These are phyloP conservation scores for Mortierella sp. DNA, from an alignment of 371 early-diverging fungal genomes.

Conservation along the genomic window DNA sequence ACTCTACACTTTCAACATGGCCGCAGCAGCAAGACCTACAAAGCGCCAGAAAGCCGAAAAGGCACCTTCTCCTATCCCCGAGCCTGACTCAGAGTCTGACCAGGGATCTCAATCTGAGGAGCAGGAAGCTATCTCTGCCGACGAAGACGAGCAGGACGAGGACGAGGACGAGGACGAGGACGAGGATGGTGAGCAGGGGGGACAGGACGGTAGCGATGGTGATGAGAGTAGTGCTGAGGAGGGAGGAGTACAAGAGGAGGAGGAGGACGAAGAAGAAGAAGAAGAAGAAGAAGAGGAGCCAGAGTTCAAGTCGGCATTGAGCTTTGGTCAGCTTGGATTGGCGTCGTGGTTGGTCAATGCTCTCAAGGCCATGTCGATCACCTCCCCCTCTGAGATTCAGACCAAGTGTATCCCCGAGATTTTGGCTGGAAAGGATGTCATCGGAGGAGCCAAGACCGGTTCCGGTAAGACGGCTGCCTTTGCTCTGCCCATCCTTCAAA, in stretches of 20 bases:
- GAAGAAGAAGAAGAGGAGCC: constrained; percentile 40
- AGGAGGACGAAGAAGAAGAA: constrained; percentile 32
- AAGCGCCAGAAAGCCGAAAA: constrained; percentile 21
- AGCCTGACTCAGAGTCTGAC: not conserved
- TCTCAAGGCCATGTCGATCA: constrained; percentile 85
- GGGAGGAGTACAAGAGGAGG: too few relatives aligned
- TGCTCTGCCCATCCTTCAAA: constrained; percentile 97
- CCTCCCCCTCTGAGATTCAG: constrained; percentile 97
- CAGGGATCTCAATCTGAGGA: constrained; percentile 11
- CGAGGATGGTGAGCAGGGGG: constrained; percentile 16
- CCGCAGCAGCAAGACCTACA: constrained; percentile 16
- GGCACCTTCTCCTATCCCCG: not conserved
- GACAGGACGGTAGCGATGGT: constrained; percentile 1
- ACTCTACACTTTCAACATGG: constrained; percentile 19
- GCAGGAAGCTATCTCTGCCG: constrained; percentile 13
- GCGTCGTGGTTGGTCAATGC: constrained; percentile 87
- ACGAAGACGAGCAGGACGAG: constrained; percentile 14
- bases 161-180: constrained; percentile 17
- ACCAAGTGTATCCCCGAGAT: constrained; percentile 85
- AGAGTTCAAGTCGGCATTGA: constrained; percentile 40
- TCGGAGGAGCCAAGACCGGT: constrained; percentile 99
- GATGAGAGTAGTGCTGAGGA: constrained; percentile 23
- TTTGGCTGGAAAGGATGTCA: constrained; percentile 86
- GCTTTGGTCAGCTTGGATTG: constrained; percentile 80
- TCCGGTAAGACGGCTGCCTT: constrained; percentile 99